Evolutionary conservation across 176 grass and related monocot species (phyloP), one percentile per base, ranked within the genome.

Genomic region (Aegilops speltoides): DNA sequence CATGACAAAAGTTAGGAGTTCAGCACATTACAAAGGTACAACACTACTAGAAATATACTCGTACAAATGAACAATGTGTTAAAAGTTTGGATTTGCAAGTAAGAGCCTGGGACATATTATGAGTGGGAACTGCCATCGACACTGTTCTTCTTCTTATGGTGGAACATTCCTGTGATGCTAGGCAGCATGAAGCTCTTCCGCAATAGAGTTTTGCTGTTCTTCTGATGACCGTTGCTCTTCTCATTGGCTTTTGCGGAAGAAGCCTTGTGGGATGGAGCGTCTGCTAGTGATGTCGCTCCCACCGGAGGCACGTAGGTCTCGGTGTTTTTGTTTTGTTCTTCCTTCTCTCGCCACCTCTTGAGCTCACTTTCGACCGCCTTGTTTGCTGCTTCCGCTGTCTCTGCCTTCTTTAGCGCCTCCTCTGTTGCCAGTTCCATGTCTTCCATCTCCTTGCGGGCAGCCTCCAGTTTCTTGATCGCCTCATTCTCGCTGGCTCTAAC

Each of bases 301-400:
- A 73, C 26, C 0, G 89, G 84, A 84, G 87, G 81, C 0, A 69
- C 45, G 25, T 76, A 91, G 41, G 83, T 78, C 83, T 95, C 93
- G 20, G 88, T 33, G 26, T 82, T 82, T 66, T 83, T 89, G 73
- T 90, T 90, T 66, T 95, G 86, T 82, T 95, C 91, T 82, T 95
- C 91, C 64, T 89, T 98, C 73, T 98, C 96, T 2, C 89, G 83
- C 96, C 91, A 93, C 68, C 88, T 93, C 83, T 89, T 93, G 46
- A 98, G 81, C 61, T 98, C 93, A 78, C 91, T 90, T 92, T 98
- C 93, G 5, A 98, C 93, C n/a, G 88, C 93, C 43, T 91, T 93
- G 73, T 98, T 95, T 61, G 96, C 96, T 43, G 91, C 88, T 84
- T 98, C 95, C 5, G 93, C 93, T 88, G 82, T 93, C 77, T 95